phyloP scores from a whole-genome alignment of 2,329 filamentous ascomycete species.

The Diaporthe citri region DNA sequence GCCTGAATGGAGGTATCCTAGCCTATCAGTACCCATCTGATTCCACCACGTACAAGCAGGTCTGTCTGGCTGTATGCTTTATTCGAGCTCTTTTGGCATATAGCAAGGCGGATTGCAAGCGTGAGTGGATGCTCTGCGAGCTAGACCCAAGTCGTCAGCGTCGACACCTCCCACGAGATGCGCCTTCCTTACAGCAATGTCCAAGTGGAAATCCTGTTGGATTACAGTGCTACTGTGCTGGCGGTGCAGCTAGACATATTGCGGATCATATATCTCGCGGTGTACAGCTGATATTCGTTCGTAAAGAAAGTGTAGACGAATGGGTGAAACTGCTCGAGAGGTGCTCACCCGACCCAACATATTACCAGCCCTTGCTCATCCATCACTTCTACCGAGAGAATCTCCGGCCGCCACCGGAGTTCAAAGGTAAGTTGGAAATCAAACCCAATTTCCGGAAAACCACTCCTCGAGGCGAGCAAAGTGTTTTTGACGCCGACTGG shows the following conservation, averaged over 20 bases:
- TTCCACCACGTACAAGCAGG: not conserved
- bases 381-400: constrained; percentile 3
- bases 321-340: not conserved
- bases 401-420: not conserved
- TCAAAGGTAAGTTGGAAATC: constrained; percentile 14
- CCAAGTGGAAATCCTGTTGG: constrained; percentile 8
- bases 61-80: not conserved
- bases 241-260: not conserved
- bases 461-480: not conserved
- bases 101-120: not conserved
- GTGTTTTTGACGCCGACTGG: constrained; percentile 16
- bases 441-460: not conserved
- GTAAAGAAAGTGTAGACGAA: not conserved
- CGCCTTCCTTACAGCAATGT: not conserved
- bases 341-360: not conserved
- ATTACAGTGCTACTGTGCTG: not conserved
- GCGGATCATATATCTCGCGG: not conserved
- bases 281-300: not conserved
- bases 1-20: not conserved
- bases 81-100: not conserved
- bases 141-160: not conserved
- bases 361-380: not conserved
- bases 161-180: not conserved
- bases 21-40: not conserved
- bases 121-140: not conserved